These are phyloP conservation scores for Jamesozyma spencerorum DNA, from an alignment of 805 yeast genomes.

Conservation along the genomic window DNA sequence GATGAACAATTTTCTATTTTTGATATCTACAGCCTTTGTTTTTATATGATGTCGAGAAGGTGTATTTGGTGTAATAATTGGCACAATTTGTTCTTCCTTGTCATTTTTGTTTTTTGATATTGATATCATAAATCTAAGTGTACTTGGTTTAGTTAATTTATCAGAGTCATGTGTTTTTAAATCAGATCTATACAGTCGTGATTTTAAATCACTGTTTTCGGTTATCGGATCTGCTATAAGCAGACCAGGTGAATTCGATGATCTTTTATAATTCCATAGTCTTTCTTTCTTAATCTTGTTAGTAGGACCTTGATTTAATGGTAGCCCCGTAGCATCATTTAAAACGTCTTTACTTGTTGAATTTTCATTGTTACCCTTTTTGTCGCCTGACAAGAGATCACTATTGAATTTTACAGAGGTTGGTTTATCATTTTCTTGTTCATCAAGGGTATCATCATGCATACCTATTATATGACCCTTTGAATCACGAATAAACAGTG, in stretches of 20 bases:
- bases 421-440: too few species aligned
- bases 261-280: constrained; percentile 38
- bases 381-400: too few species aligned
- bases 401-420: too few species aligned
- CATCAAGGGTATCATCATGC: constrained; percentile 1
- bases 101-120: neutral
- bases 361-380: neutral
- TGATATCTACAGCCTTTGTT: constrained; percentile 11
- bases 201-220: constrained; percentile 6
- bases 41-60: constrained; percentile 7
- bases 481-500: constrained; percentile 1
- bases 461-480: constrained; percentile 3
- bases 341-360: constrained; percentile 42
- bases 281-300: constrained; percentile 48
- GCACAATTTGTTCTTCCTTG: neutral
- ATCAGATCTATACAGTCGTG: constrained; percentile 13
- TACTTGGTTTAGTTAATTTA: constrained; percentile 27
- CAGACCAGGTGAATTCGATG: constrained; percentile 3
- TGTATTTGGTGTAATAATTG: neutral
- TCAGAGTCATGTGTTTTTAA: constrained; percentile 32
- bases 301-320: constrained; percentile 62
- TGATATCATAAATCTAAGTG: constrained; percentile 14
- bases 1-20: constrained; percentile 38
- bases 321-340: constrained; percentile 62
- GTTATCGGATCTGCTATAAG: neutral